Evolutionary conservation across 1,284 basidiomycete species (phyloP).

Genomic region (Tilletia walkeri): DNA sequence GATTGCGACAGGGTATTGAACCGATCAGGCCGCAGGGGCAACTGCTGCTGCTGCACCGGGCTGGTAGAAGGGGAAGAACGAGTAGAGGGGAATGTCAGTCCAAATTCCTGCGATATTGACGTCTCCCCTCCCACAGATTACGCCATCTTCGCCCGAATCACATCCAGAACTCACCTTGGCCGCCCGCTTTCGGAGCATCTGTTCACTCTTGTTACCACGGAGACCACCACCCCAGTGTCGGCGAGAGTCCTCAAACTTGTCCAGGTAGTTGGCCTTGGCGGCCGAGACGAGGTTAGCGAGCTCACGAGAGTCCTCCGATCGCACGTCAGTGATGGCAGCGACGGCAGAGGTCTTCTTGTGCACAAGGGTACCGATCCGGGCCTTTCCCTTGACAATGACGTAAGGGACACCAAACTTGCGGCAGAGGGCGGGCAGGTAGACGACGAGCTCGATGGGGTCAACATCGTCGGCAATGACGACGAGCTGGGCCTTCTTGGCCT

Average conservation of each 20-base stretch:
- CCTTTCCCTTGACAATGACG: slow-evolving; percentile 95
- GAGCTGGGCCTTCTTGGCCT: slow-evolving; percentile 91
- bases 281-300: slow-evolving; percentile 88
- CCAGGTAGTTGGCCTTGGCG: slow-evolving; percentile 90
- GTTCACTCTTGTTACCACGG: slow-evolving; percentile 86
- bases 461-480: slow-evolving; percentile 98
- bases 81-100: background rate
- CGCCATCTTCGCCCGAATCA: background rate
- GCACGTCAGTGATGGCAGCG: slow-evolving; percentile 85
- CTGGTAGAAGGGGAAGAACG: background rate
- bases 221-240: slow-evolving; percentile 94
- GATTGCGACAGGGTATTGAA: no score
- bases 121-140: background rate
- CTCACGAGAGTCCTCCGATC: slow-evolving; percentile 88
- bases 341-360: slow-evolving; percentile 98
- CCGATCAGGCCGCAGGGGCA: slow-evolving; percentile 3
- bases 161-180: slow-evolving; percentile 1
- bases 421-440: slow-evolving; percentile 97
- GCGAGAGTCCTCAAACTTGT: slow-evolving; percentile 90
- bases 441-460: slow-evolving; percentile 89
- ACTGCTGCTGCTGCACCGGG: slow-evolving; percentile 13
- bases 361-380: slow-evolving; percentile 91
- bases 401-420: slow-evolving; percentile 99
- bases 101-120: background rate
- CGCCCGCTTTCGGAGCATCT: slow-evolving; percentile 89